These are phyloP conservation scores for Coelastrella sp. DNA, from an alignment of 139 green algal species.

Conservation along the genomic window DNA sequence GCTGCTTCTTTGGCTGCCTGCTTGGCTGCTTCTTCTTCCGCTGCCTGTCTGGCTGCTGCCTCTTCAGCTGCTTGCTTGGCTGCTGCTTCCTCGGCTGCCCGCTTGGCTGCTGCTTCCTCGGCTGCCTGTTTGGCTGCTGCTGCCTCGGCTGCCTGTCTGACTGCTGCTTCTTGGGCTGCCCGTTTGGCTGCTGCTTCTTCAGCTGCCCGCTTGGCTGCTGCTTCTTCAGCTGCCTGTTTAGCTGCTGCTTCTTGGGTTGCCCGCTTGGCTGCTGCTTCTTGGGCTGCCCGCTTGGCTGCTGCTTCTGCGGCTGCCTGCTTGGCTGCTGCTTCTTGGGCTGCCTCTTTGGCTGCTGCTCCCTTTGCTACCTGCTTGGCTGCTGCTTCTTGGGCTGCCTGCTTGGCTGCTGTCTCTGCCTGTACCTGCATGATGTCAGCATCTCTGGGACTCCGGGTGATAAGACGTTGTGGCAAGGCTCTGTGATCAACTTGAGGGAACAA, in stretches of 20 bases:
- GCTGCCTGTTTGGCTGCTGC: neutral
- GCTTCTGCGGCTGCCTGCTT: neutral
- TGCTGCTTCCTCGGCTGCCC: neutral
- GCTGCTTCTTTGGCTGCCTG: neutral
- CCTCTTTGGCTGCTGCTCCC: neutral
- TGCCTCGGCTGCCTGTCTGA: neutral
- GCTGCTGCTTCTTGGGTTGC: neutral
- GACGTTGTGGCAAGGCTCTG: too few species aligned
- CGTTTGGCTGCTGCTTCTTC: neutral
- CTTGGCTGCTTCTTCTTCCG: neutral
- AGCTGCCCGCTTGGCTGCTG: neutral
- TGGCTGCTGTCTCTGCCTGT: neutral
- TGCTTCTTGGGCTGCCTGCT: neutral
- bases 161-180: neutral
- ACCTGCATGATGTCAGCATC: too few species aligned
- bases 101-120: neutral
- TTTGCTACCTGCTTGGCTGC: neutral
- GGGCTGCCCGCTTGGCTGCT: neutral
- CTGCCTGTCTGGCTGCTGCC: neutral
- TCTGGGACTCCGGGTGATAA: too few species aligned
- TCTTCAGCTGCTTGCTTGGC: neutral
- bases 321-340: neutral
- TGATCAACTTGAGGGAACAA: too few species aligned
- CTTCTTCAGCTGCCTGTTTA: neutral
- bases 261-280: neutral